Base-by-base conservation (phyloP, 2,329 filamentous ascomycete genomes). In the Exophiala oligosperma region DNA sequence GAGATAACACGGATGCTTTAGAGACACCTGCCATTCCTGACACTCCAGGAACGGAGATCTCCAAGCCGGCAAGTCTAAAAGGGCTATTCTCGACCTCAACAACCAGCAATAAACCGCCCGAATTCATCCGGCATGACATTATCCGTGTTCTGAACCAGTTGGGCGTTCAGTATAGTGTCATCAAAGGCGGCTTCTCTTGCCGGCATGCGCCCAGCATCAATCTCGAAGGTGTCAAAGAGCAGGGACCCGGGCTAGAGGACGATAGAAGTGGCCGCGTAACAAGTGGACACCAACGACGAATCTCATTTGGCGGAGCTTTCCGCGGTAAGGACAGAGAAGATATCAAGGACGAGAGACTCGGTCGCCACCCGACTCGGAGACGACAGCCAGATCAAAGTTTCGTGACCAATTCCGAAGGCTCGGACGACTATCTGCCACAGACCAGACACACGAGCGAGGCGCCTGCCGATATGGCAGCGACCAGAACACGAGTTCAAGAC, bases 41-140 rank as follows among this genome's bases (percentile, higher is more conserved):
- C 51, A 77, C 76, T 37, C 73, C 76, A 48, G 86, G 89, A 4
- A 91, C 95, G 65, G 84, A 93, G 60, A 87, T 93, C 53, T 75
- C 75, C 12, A 97, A 96, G 72, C 94, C 94, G 0, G 94, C 97
- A 2, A 97, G 89, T 72, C 83, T 99, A 57, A 99, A 97, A 74
- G 94, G 94, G 3, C 81, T 99, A 17, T 97, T 99, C 77, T 97
- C 93, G 68, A 94, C 97, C 54, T 95, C 91, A 3, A 99, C 94
- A 0, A 99, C 94, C 5, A 97, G 92, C 57, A 94, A 88, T 70
- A 96, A 95, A 71, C 91, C 93, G 1, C 84, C 97, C 9, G 80
- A 86, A 1, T 86, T 91, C 59, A 99, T 99, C 62, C 86, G 93
- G 40, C 80, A 86, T 5, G 94, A 99, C 70, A 90, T 99, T 66